Evolutionary conservation across 768 basidiomycete species (phyloP), one percentile per base, ranked within the genome.

Genomic region (Phaeotremella fagi): DNA sequence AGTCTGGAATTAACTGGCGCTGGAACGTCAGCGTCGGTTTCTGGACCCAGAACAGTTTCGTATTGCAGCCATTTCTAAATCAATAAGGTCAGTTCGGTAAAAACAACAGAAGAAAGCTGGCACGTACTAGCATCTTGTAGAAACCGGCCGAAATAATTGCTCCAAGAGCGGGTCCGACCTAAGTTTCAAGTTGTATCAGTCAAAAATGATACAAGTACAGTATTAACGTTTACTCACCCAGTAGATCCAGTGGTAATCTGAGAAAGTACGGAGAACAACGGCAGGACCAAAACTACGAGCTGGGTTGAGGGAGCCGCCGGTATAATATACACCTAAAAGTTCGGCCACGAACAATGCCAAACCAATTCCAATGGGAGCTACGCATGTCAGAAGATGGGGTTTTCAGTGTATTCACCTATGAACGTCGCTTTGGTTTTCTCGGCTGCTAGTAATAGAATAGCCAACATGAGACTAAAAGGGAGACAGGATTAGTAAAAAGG

Each of bases 301-400:
- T 24, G 72, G 72, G 52, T 74, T 74, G 35, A 74, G 55, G 0
- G 72, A 74, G 15, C 72, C 72, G n/a, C 72, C 72, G 25, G 72
- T 72, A 52, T 74, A 74, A 45, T 74, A 74, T 0, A 74, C 72
- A 24, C 70, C 67, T 14, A 72, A 50, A 11, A 74, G 50, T 45
- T 74, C 72, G n/a, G 72, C 72, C 23, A 74, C 59, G 54, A 73
- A 74, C 6, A 74, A 57, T 15, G 74, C 65, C 4, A 73, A 65
- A 48, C 76, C 76, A 48, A 78, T 78, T 45, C 76, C 77, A 57
- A 78, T 71, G 0, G 77, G 77, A 11, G 77, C 76, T 26, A n/a
- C n/a, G n/a, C n/a, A n/a, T n/a, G n/a, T n/a, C n/a, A n/a, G n/a
- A n/a, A n/a, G n/a, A n/a, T n/a, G n/a, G n/a, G n/a, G n/a, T n/a